Evolutionary conservation across 2,329 filamentous ascomycete genomes (phyloP).

Genomic region (Aureobasidium mangrovei): DNA sequence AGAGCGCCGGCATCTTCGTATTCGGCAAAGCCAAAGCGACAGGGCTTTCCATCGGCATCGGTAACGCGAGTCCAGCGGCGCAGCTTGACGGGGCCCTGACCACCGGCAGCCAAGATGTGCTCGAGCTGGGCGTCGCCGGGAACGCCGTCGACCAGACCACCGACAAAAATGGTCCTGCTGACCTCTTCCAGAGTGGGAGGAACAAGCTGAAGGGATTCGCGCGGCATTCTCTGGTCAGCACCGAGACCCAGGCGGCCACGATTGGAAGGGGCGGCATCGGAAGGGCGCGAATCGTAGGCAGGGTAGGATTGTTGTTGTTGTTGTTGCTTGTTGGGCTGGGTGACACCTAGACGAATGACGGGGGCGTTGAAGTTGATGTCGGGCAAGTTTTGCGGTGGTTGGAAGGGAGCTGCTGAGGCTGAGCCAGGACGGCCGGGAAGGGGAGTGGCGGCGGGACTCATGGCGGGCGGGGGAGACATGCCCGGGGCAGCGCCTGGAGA

Average conservation of each 20-base stretch:
- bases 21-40: conserved; percentile 90
- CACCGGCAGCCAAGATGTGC: conserved; percentile 65
- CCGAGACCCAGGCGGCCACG: conserved; percentile 49
- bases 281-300: conserved; percentile 20
- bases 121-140: conserved; percentile 73
- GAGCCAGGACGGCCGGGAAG: conserved; percentile 47
- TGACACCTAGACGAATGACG: conserved; percentile 84
- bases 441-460: conserved; percentile 63
- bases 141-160: conserved; percentile 70
- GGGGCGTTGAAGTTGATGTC: conserved; percentile 98
- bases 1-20: conserved; percentile 88
- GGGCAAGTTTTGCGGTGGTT: conserved; percentile 82
- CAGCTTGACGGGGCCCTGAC: conserved; percentile 46
- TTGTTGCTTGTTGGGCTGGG: conserved; percentile 39
- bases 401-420: conserved; percentile 76
- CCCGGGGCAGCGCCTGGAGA: conserved; percentile 52
- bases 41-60: conserved; percentile 70
- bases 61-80: conserved; percentile 76
- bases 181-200: conserved; percentile 88
- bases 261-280: conserved; percentile 30
- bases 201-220: conserved; percentile 57
- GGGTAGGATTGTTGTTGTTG: too few relatives aligned
- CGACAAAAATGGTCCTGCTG: conserved; percentile 80
- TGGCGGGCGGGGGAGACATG: conserved; percentile 67
- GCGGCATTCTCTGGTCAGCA: conserved; percentile 39